Conservation (phyloP, 129 eudicot species). For the Escallonia rubra region DNA sequence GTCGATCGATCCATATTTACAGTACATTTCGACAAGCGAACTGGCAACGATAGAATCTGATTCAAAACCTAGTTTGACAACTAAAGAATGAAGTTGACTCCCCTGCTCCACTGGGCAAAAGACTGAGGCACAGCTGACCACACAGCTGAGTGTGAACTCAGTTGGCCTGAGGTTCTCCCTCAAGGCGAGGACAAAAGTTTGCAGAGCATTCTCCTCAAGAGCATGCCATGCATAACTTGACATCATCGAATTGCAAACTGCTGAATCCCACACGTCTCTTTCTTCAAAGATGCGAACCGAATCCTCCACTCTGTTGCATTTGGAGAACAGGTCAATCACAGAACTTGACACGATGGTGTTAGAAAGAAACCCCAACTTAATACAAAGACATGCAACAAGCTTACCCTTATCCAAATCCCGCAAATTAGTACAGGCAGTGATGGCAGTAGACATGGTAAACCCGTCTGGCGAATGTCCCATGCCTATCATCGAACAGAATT, state of each 20-base stretch:
- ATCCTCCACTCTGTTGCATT: conserved; percentile 56
- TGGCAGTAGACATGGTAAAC: conserved; percentile 46
- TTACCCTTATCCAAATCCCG: conserved; percentile 52
- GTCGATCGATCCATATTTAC: conserved; percentile 49
- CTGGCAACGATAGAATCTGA: conserved; percentile 47
- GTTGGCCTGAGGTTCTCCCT: conserved; percentile 43
- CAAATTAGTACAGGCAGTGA: conserved; percentile 47
- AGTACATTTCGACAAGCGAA: conserved; percentile 74
- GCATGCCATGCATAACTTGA: conserved; percentile 47
- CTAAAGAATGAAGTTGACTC: conserved; percentile 58
- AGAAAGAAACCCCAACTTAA: conserved; percentile 51
- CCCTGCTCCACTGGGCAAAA: conserved; percentile 50
- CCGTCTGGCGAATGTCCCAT: conserved; percentile 39
- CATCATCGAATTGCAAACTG: conserved; percentile 69
- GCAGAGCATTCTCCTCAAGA: conserved; percentile 49
- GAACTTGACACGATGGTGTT: conserved; percentile 75
- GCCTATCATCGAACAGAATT: conserved; percentile 44
- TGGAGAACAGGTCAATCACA: conserved; percentile 72
- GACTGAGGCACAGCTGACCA: conserved; percentile 36
- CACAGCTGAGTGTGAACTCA: conserved; percentile 63
- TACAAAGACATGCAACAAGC: conserved; percentile 40
- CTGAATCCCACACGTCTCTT: conserved; percentile 47
- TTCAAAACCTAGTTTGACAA: conserved; percentile 57
- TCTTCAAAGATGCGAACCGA: conserved; percentile 47
- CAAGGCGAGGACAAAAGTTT: conserved; percentile 33